Base-by-base conservation (phyloP, 1,284 basidiomycete species). In the Naganishia cerealis region DNA sequence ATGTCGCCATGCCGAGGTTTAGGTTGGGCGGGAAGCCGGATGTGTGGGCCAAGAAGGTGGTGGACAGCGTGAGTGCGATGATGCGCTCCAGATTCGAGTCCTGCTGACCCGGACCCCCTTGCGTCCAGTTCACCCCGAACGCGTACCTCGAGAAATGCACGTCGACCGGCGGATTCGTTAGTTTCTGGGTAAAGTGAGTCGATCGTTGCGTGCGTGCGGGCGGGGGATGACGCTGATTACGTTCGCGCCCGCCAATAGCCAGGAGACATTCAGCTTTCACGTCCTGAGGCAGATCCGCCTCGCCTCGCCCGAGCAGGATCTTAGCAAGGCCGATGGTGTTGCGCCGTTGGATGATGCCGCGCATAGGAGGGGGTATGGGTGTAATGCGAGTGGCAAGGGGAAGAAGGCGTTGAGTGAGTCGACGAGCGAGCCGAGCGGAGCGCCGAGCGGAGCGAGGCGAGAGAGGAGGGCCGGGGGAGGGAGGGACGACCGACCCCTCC, bases 1-100 rank as follows among this genome's bases (percentile, higher is more conserved):
- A 90, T 0, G 86, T 99, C 39, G 94, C 96, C 5, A 81, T 98
- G 52, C 92, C 94, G 33, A 86, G 95, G 67, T 98, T 95, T 82
- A 86, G 91, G 72, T 84, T 97, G 58, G 87, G 88, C 5, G 91
- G 88, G 50, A 95, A 95, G 76, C 85, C 90, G 1, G 88, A 91
- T 67, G 88, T 90, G 62, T 84, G 90, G 48, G 91, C 89, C 1
- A 83, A 86, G 72, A 87, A 88, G 79, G 88, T 97, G 43, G 82
- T 88, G 16, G 86, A 85, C 46, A 85, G 86, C 74, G 93, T 93
- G 73, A 77, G 88, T n/a, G n/a, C n/a, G n/a, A n/a, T n/a, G n/a
- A n/a, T n/a, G n/a, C n/a, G n/a, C n/a, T n/a, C n/a, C n/a, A n/a
- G n/a, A n/a, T n/a, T 82, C 29, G 24, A 0, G 15, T 12, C 13